phyloP scores from a whole-genome alignment of 2,329 filamentous ascomycete genomes.

The Whalleya microplaca region DNA sequence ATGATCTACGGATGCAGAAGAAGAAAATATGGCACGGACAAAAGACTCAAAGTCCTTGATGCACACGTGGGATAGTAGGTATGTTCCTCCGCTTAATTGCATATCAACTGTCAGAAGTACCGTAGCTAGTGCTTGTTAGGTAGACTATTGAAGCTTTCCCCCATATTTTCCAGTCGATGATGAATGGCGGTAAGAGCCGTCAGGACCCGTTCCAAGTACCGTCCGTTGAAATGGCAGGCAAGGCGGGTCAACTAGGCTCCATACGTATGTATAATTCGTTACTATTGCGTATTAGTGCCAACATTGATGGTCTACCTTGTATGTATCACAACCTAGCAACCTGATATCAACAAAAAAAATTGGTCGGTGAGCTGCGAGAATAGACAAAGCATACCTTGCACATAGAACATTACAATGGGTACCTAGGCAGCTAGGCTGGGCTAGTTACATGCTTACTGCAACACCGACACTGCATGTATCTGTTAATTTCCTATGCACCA shows the following conservation, averaged over 20 bases:
- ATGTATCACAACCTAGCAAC: not conserved
- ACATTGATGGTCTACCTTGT: not conserved
- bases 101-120: not conserved
- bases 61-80: not conserved
- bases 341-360: not conserved
- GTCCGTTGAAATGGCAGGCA: slow-evolving; percentile 1
- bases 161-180: slow-evolving; percentile 13
- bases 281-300: not conserved
- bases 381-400: not conserved
- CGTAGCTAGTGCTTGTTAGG: not conserved
- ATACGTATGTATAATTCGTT: not conserved
- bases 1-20: not conserved
- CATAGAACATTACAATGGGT: too few species aligned
- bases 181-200: slow-evolving; percentile 19
- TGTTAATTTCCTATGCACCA: too few species aligned
- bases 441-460: not conserved
- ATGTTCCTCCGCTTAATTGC: not conserved
- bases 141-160: slow-evolving; percentile 3
- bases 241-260: not conserved
- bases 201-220: slow-evolving; percentile 15
- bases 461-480: not conserved
- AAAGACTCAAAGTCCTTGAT: not conserved
- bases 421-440: not conserved
- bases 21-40: not conserved
- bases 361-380: not conserved